Conservation (phyloP, 2,329 filamentous ascomycete species). For the Colletotrichum liaoningense region DNA sequence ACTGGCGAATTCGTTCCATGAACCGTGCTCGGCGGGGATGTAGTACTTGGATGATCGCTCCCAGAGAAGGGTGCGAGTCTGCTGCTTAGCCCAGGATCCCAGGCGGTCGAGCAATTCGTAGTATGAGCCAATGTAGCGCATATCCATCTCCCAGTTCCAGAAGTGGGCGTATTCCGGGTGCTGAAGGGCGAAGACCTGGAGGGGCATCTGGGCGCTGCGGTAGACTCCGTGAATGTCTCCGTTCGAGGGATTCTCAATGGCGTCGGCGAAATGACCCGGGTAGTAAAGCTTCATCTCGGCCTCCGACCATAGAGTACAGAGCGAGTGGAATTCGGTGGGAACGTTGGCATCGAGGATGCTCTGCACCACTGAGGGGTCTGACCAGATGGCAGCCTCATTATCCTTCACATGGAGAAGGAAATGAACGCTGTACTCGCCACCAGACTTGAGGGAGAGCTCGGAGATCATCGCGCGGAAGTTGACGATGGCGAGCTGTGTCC, state of each 20-base stretch:
- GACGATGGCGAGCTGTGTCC: slow-evolving; percentile 81
- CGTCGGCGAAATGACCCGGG: slow-evolving; percentile 74
- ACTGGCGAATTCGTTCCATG: slow-evolving; percentile 77
- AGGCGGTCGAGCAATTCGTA: slow-evolving; percentile 80
- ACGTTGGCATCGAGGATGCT: slow-evolving; percentile 74
- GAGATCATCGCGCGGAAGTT: slow-evolving; percentile 85
- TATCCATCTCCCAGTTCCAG: slow-evolving; percentile 80
- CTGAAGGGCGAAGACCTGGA: slow-evolving; percentile 72
- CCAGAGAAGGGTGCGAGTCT: slow-evolving; percentile 80
- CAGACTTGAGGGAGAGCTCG: slow-evolving; percentile 81
- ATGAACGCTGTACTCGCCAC: slow-evolving; percentile 85
- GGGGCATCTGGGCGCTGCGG: slow-evolving; percentile 70
- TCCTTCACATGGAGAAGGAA: slow-evolving; percentile 89
- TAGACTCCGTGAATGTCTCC: slow-evolving; percentile 76
- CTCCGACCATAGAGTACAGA: slow-evolving; percentile 88
- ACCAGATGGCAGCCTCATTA: slow-evolving; percentile 82
- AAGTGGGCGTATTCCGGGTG: slow-evolving; percentile 75
- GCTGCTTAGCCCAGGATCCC: slow-evolving; percentile 72
- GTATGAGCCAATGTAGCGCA: slow-evolving; percentile 72
- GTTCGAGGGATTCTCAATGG: slow-evolving; percentile 68
- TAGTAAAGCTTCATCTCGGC: slow-evolving; percentile 86
- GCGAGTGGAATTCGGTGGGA: slow-evolving; percentile 80
- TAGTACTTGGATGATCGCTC: slow-evolving; percentile 83
- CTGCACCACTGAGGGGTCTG: slow-evolving; percentile 79
- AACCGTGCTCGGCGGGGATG: slow-evolving; percentile 75